Conservation (phyloP, 768 basidiomycete genomes). For the Dioszegia hungarica region DNA sequence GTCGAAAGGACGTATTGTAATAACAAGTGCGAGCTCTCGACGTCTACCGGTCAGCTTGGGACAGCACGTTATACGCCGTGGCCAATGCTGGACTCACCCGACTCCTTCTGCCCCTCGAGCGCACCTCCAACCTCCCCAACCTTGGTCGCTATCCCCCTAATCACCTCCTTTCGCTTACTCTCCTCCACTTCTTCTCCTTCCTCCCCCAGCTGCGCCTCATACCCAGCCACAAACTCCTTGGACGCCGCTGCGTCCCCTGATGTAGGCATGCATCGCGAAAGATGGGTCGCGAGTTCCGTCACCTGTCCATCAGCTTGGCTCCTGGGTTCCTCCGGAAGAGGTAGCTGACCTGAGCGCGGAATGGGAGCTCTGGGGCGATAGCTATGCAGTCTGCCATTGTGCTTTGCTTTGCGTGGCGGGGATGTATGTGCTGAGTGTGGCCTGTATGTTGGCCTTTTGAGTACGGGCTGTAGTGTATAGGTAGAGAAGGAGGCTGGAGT, state of each 20-base stretch:
- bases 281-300: constrained; percentile 38
- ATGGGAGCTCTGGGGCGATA: constrained; percentile 45
- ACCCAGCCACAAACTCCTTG: constrained; percentile 31
- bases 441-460: not conserved
- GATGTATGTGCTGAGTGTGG: no score
- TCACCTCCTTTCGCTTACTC: constrained; percentile 30
- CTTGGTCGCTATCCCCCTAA: constrained; percentile 35
- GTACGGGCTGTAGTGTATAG: not conserved
- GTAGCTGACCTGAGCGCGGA: constrained; percentile 31
- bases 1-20: constrained; percentile 31
- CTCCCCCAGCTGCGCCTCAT: constrained; percentile 23
- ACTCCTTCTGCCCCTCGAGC: constrained; percentile 39
- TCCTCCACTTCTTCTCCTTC: constrained; percentile 21
- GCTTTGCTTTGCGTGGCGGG: no score
- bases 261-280: constrained; percentile 36
- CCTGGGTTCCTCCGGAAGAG: not conserved
- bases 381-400: constrained; percentile 46
- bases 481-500: not conserved
- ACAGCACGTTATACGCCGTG: no score
- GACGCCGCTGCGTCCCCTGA: constrained; percentile 26
- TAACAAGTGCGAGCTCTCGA: constrained; percentile 42
- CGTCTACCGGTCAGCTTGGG: constrained; percentile 29
- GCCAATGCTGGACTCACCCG: constrained; percentile 38
- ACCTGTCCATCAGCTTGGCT: constrained; percentile 19
- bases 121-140: constrained; percentile 36